Conservation (phyloP, 495 filamentous ascomycete genomes). For the Penicillium longicatenatum region DNA sequence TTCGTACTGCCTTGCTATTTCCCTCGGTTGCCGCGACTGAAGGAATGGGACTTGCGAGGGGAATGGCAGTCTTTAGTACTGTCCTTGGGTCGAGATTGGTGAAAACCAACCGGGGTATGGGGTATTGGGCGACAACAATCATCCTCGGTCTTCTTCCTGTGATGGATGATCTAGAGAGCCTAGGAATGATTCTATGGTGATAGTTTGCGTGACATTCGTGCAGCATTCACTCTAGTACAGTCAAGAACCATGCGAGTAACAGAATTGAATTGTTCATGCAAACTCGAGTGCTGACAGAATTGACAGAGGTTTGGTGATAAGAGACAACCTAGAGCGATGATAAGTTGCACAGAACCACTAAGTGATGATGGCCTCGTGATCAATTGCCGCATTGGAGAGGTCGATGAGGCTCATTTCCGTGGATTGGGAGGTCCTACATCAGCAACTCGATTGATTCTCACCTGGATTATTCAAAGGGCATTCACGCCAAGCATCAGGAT, state of each 20-base stretch:
- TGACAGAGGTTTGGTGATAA: neutral
- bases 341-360: neutral
- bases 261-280: too few species aligned
- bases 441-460: neutral
- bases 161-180: neutral
- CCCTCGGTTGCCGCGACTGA: neutral
- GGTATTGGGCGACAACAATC: neutral
- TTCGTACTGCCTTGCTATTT: neutral
- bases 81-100: neutral
- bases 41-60: neutral
- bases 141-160: neutral
- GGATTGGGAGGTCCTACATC: neutral
- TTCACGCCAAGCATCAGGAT: neutral
- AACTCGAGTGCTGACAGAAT: neutral
- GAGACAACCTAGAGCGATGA: neutral
- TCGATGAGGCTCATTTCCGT: neutral
- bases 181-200: neutral
- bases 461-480: neutral
- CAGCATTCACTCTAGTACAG: too few species aligned
- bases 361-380: neutral
- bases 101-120: too few species aligned
- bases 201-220: too few species aligned
- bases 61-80: neutral
- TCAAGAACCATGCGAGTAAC: too few species aligned
- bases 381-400: neutral